phyloP scores from a whole-genome alignment of 2,329 filamentous ascomycete genomes.

The Verticillium isaacii region DNA sequence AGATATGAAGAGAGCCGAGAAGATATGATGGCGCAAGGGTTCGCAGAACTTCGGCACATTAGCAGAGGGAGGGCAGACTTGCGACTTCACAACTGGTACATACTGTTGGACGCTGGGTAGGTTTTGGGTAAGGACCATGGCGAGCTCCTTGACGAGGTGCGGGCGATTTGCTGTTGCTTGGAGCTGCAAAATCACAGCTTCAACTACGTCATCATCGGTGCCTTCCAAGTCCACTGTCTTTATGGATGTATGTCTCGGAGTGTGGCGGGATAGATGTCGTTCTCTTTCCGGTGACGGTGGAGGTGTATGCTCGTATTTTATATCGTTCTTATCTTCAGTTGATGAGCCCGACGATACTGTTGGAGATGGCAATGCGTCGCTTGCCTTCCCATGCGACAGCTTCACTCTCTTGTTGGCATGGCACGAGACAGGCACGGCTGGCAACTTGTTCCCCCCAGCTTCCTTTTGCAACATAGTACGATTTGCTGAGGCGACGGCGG shows the following conservation, averaged over 20 bases:
- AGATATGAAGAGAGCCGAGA: conserved; percentile 86
- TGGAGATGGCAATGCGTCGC: conserved; percentile 16
- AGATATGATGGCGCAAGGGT: conserved; percentile 91
- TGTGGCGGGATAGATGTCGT: neutral
- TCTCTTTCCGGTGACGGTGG: conserved; percentile 29
- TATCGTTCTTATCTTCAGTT: conserved; percentile 22
- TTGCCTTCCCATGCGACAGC: conserved; percentile 60
- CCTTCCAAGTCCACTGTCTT: conserved; percentile 58
- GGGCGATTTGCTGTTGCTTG: conserved; percentile 88
- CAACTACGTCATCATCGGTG: conserved; percentile 93
- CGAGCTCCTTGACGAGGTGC: conserved; percentile 91
- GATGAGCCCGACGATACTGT: conserved; percentile 18
- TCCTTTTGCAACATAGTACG: neutral
- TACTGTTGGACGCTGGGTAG: conserved; percentile 90
- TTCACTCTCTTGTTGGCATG: conserved; percentile 66
- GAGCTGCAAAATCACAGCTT: conserved; percentile 82
- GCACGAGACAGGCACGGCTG: conserved; percentile 13
- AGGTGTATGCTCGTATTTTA: conserved; percentile 67
- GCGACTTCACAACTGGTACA: conserved; percentile 34
- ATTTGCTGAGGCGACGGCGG: conserved; percentile 23
- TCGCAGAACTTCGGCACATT: conserved; percentile 69
- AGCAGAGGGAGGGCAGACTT: neutral
- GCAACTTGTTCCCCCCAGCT: neutral
- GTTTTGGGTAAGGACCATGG: conserved; percentile 68
- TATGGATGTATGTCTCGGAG: neutral